Percentiles rank a stretch among this genome's conserved stretches.
phyloP scores from a whole-genome alignment of 352 stramenopile genomes.

The Pythium rhizo-oryzae region DNA sequence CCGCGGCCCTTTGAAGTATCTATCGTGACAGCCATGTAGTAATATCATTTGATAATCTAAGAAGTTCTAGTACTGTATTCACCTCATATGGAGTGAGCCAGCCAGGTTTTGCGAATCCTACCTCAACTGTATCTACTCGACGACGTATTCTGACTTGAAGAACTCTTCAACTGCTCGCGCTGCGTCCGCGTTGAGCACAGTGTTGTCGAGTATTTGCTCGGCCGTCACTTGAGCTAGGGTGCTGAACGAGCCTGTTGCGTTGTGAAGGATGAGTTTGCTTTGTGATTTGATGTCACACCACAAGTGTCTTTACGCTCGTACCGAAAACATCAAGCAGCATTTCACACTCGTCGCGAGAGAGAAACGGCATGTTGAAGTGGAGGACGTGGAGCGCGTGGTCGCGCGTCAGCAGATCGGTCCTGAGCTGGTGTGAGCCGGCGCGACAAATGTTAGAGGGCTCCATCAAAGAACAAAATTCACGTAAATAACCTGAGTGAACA shows the following conservation, averaged over 20 bases:
- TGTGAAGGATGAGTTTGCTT: not conserved
- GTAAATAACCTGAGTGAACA: slow-evolving; percentile 43
- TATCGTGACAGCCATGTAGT: not conserved
- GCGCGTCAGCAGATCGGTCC: slow-evolving; percentile 44
- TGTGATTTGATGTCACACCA: no score
- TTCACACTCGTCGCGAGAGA: slow-evolving; percentile 64
- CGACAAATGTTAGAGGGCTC: not conserved
- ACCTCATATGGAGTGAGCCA: no score
- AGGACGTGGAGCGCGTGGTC: slow-evolving; percentile 50
- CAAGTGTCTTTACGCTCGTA: slow-evolving; percentile 17
- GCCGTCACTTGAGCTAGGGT: slow-evolving; percentile 50
- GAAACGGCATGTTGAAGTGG: slow-evolving; percentile 57
- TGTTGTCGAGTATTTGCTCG: slow-evolving; percentile 59
- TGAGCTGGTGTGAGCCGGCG: slow-evolving; percentile 37
- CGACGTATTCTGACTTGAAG: slow-evolving; percentile 65
- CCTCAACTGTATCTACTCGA: slow-evolving; percentile 35
- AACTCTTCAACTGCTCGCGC: slow-evolving; percentile 73
- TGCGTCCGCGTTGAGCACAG: slow-evolving; percentile 58
- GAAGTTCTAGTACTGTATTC: not conserved
- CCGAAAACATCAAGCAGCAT: slow-evolving; percentile 81
- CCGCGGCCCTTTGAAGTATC: not conserved
- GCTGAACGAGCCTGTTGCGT: slow-evolving; percentile 48
- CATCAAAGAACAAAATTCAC: not conserved
- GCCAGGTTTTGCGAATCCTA: not conserved
- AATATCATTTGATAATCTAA: slow-evolving; percentile 3